Percentiles rank a stretch among this genome's conserved stretches.
phyloP scores from a whole-genome alignment of 78 protist species.

The Protostelium mycophagum region DNA sequence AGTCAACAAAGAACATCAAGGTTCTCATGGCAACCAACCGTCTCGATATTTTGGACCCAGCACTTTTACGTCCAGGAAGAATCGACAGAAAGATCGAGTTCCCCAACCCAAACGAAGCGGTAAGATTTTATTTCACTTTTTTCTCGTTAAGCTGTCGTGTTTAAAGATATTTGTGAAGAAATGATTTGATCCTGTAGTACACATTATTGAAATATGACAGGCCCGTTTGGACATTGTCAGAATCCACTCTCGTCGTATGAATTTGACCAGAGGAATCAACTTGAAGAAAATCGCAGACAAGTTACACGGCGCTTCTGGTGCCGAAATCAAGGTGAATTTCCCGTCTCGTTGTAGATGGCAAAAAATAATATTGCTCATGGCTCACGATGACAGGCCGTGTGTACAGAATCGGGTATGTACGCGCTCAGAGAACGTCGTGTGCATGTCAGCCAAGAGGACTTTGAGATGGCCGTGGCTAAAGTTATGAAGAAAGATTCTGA shows the following conservation, averaged over 20 bases:
- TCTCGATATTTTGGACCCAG: slow-evolving; percentile 98
- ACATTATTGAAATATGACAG: slow-evolving; percentile 1
- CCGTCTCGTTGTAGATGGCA: background rate
- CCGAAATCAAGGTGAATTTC: slow-evolving; percentile 90
- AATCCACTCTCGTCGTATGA: slow-evolving; percentile 99
- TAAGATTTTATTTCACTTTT: slow-evolving; percentile 12
- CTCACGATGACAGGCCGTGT: slow-evolving; percentile 69
- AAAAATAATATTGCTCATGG: background rate
- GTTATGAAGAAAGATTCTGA: slow-evolving; percentile 96
- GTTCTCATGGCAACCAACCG: slow-evolving; percentile 99
- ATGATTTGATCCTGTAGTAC: background rate
- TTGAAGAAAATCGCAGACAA: slow-evolving; percentile 82
- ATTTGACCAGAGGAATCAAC: slow-evolving; percentile 96
- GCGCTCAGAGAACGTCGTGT: slow-evolving; percentile 98
- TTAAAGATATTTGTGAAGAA: background rate
- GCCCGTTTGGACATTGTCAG: slow-evolving; percentile 95
- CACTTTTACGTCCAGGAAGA: slow-evolving; percentile 98
- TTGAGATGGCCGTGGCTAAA: slow-evolving; percentile 98
- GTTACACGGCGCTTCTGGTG: slow-evolving; percentile 96
- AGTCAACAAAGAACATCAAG: slow-evolving; percentile 95
- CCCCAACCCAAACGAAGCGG: slow-evolving; percentile 66
- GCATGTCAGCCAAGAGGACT: slow-evolving; percentile 99
- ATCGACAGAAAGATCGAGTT: slow-evolving; percentile 98
- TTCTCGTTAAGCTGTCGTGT: background rate
- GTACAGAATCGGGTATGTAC: slow-evolving; percentile 99